Evolutionary conservation across 202 grass and related monocot genomes (phyloP).

Genomic region (Digitaria exilis): DNA sequence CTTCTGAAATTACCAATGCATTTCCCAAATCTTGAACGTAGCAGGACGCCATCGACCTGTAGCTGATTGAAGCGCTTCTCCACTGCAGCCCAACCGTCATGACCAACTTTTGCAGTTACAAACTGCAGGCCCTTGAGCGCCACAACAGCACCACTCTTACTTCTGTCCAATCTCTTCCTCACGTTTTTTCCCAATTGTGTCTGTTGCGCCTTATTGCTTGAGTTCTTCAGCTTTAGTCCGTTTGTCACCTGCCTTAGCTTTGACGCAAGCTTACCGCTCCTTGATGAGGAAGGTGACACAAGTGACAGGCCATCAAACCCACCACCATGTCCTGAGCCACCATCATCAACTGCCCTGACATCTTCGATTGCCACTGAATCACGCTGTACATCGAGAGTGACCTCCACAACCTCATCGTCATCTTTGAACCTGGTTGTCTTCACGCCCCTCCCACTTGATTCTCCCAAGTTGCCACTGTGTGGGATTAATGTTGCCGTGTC

Average conservation of each 20-base stretch:
- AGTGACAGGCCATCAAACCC: conserved; percentile 32
- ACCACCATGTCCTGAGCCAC: conserved; percentile 31
- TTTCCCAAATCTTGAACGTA: conserved; percentile 79
- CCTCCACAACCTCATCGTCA: conserved; percentile 69
- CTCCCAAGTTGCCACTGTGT: conserved; percentile 59
- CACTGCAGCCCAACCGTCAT: conserved; percentile 71
- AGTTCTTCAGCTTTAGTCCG: conserved; percentile 55
- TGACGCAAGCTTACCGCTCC: conserved; percentile 50
- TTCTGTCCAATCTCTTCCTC: conserved; percentile 62
- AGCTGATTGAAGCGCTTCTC: conserved; percentile 74
- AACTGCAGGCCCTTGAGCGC: conserved; percentile 81
- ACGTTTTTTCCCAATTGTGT: conserved; percentile 18
- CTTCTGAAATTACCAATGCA: conserved; percentile 73
- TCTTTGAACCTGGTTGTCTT: conserved; percentile 76
- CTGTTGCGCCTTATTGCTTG: conserved; percentile 38
- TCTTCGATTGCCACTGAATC: conserved; percentile 68
- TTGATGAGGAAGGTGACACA: conserved; percentile 49
- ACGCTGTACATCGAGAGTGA: conserved; percentile 67
- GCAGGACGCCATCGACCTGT: conserved; percentile 74
- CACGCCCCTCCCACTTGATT: conserved; percentile 36
- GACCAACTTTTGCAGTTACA: conserved; percentile 66
- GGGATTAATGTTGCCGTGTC: conserved; percentile 54
- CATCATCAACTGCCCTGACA: conserved; percentile 46
- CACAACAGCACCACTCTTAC: conserved; percentile 62
- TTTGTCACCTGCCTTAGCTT: conserved; percentile 62